These are phyloP conservation scores for Pythium aphanidermatum DNA, from an alignment of 352 stramenopile species.

Conservation along the genomic window DNA sequence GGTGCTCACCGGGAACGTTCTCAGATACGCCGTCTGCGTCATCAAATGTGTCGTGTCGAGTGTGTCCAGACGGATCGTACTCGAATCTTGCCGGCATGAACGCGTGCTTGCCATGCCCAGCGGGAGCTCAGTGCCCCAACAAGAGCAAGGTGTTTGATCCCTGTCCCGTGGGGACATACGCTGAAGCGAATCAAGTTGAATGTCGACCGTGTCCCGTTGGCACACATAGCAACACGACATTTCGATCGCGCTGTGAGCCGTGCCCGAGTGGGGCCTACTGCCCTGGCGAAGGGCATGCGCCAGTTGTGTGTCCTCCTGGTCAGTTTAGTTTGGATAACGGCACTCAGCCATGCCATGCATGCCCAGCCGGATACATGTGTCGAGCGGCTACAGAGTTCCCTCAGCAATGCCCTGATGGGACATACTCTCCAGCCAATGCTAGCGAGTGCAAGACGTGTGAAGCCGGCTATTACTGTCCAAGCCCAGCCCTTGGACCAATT, in stretches of 20 bases:
- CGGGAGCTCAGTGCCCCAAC: slow-evolving; percentile 6
- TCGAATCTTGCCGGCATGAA: slow-evolving; percentile 23
- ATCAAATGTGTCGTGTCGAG: slow-evolving; percentile 21
- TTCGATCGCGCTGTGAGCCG: slow-evolving; percentile 5
- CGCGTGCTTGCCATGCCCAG: slow-evolving; percentile 23
- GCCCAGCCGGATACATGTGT: slow-evolving; percentile 34
- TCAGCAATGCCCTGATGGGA: slow-evolving; percentile 23
- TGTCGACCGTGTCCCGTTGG: slow-evolving; percentile 32
- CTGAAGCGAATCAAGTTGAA: not conserved
- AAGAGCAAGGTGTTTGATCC: slow-evolving; percentile 1
- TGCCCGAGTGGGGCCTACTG: slow-evolving; percentile 56
- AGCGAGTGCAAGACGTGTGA: slow-evolving; percentile 32
- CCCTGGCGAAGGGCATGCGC: slow-evolving; percentile 19
- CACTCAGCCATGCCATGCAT: slow-evolving; percentile 27
- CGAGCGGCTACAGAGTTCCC: not conserved
- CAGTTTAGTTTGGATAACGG: slow-evolving; percentile 26
- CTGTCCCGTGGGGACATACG: slow-evolving; percentile 16
- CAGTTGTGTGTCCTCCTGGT: slow-evolving; percentile 25
- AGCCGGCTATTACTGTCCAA: slow-evolving; percentile 25
- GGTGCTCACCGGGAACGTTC: slow-evolving; percentile 37
- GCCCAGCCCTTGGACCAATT: not conserved
- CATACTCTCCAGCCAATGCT: slow-evolving; percentile 38
- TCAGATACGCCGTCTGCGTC: slow-evolving; percentile 28
- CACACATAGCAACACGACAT: slow-evolving; percentile 22
- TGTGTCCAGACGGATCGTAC: slow-evolving; percentile 42